Evolutionary conservation across 768 basidiomycete species (phyloP), one percentile per base, ranked within the genome.

Genomic region (Pisolithus tinctorius): DNA sequence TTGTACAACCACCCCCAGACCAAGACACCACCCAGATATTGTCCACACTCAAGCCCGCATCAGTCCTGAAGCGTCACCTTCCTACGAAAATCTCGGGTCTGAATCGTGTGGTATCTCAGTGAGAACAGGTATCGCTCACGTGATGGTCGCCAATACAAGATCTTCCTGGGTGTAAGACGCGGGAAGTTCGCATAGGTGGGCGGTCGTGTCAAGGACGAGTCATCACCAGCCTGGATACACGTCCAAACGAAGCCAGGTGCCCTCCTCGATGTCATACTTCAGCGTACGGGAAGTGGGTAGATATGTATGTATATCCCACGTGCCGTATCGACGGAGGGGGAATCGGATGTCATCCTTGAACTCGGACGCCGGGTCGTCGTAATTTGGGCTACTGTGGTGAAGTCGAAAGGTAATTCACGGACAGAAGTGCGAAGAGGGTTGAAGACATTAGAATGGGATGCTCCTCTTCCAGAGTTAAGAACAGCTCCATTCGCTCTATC

Each of bases 271-370:
- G 50, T 86, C 80, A 61, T 83, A 88, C 50, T 78, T 74, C 30
- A 87, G 69, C 17, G 66, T 67, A 16, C 85, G 80, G 1, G 84
- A 81, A 65, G 80, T 78, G n/a, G 79, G 74, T 56, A 78, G 86
- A 68, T 87, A 81, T 17, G 84, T 85, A 23, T 84, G 86, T 54
- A 88, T 87, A 60, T 88, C 86, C 84, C 84, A 88, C 6, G 66
- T 55, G 17, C 70, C 63, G 6, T 66, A 66, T 37, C 73, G 72
- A 34, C 83, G 83, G 25, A 84, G 64, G 20, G 86, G 85, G 72
- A 79, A 88, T n/a, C n/a, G n/a, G 26, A 81, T 60, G 53, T 86
- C 65, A 52, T 77, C 77, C 58, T 70, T 68, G 71, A 78, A 77
- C 23, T 70, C 66, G 39, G 67, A 67, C 30, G 72, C 71, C 6